Base-by-base conservation (phyloP, 2,329 filamentous ascomycete species). In the Apiospora rasikravindrae region DNA sequence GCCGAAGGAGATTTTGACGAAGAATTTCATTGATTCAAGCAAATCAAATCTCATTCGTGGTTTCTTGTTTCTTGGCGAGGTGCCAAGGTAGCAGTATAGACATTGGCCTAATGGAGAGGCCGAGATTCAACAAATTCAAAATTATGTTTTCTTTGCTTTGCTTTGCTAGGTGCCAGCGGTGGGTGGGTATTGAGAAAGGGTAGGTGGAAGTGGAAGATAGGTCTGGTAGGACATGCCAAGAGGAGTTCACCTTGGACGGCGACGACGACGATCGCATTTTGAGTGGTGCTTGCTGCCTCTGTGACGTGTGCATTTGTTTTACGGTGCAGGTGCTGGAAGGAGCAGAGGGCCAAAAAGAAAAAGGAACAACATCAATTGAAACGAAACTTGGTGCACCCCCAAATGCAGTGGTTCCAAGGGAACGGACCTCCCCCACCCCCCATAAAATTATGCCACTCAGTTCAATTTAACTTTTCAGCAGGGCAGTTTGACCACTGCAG, bases 391-490 rank as follows among this genome's bases (percentile, higher is more conserved):
- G 66, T 44, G 44, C 44, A 44, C 37, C 24, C 49, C 14, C 24
- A 57, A 61, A 11, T 37, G 57, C 14, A 40, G 4, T 40, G 57
- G 57, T 64, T 64, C 57, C 57, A 64, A 64, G 57, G 29, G 57
- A 64, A 64, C 57, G 57, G 57, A 64, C 57, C 57, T 64, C 57
- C 57, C 57, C 57, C 57, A 64, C 57, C 57, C 33, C 53, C 57
- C 37, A 19, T 64, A 40, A 64, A 64, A 64, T 64, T 64, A 64
- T 64, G 57, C 57, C 57, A 64, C 57, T 64, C 57, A 64, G 57
- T 64, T 64, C 57, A 64, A 64, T 64, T 64, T 64, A 64, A 64
- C 57, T 64, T 64, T 64, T 64, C 53, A 61, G 29, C 53, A 61
- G 53, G 29, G 16, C 53, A 61, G 53, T 61, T 61, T 61, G 37